phyloP scores from a whole-genome alignment of 2,329 filamentous ascomycete species.

The Ampelomyces quisqualis region DNA sequence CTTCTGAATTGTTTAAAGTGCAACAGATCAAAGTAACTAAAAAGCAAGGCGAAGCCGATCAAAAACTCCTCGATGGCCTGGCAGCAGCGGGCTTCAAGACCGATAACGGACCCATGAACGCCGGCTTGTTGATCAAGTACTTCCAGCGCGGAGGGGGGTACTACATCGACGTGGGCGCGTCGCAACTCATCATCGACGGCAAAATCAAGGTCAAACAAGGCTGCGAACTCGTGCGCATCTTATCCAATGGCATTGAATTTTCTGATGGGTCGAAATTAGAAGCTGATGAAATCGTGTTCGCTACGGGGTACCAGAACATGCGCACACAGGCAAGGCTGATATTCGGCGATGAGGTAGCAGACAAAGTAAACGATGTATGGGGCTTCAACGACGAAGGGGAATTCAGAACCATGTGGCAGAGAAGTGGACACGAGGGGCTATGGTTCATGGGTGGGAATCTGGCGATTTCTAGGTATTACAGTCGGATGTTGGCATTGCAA shows the following conservation, averaged over 20 bases:
- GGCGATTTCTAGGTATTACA: constrained; percentile 51
- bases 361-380: constrained; percentile 49
- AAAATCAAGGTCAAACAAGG: constrained; percentile 50
- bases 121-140: constrained; percentile 43
- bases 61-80: constrained; percentile 46
- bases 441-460: constrained; percentile 51
- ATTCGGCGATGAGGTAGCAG: constrained; percentile 46
- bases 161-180: constrained; percentile 52
- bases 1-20: constrained; percentile 36
- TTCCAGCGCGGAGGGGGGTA: constrained; percentile 50
- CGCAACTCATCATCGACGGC: constrained; percentile 46
- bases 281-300: constrained; percentile 51
- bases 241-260: constrained; percentile 46
- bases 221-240: constrained; percentile 40
- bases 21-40: constrained; percentile 30
- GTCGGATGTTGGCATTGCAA: constrained; percentile 50
- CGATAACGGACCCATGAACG: constrained; percentile 34
- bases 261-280: constrained; percentile 47
- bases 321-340: constrained; percentile 42
- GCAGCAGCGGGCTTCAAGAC: constrained; percentile 47
- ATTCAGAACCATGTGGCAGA: constrained; percentile 46
- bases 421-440: constrained; percentile 40
- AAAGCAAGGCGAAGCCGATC: constrained; percentile 33
- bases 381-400: constrained; percentile 52
- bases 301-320: constrained; percentile 52